phyloP scores from a whole-genome alignment of 306 rosid genomes.

The Dalbergia cultrata region DNA sequence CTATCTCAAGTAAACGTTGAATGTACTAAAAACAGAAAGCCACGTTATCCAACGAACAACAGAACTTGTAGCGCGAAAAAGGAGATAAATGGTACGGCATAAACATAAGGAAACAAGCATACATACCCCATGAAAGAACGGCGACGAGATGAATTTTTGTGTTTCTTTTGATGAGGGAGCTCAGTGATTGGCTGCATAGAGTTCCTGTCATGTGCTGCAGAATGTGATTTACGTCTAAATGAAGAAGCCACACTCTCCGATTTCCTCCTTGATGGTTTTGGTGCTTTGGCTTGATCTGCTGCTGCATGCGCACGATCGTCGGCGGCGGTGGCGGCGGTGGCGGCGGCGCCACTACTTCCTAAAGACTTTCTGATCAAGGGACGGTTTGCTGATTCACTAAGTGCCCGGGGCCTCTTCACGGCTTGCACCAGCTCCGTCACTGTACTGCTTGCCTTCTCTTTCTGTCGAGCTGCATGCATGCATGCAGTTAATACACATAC shows the following conservation, averaged over 20 bases:
- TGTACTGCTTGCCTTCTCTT: conserved; percentile 74
- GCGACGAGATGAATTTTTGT: conserved; percentile 54
- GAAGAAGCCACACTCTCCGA: conserved; percentile 65
- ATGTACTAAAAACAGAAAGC: too few relatives aligned
- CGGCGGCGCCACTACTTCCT: conserved; percentile 12
- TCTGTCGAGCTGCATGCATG: conserved; percentile 76
- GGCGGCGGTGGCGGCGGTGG: too few relatives aligned
- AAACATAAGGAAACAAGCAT: neutral
- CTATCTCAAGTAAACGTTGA: too few relatives aligned
- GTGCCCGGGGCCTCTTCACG: conserved; percentile 80
- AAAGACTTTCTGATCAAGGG: conserved; percentile 66
- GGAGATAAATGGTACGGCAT: neutral
- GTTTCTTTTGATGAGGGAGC: conserved; percentile 74
- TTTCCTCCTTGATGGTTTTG: conserved; percentile 59
- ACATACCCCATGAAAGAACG: conserved; percentile 88
- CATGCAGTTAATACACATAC: neutral
- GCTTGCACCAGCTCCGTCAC: conserved; percentile 80
- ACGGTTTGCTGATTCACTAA: conserved; percentile 75
- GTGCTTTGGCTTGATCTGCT: conserved; percentile 36
- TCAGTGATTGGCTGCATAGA: conserved; percentile 75
- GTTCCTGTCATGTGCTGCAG: conserved; percentile 40
- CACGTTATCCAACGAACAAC: too few relatives aligned
- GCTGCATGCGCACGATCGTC: neutral
- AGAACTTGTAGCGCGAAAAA: neutral
- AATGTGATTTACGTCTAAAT: conserved; percentile 57